phyloP scores from a whole-genome alignment of 2,329 filamentous ascomycete species.

The Aphanoascus verrucosus region DNA sequence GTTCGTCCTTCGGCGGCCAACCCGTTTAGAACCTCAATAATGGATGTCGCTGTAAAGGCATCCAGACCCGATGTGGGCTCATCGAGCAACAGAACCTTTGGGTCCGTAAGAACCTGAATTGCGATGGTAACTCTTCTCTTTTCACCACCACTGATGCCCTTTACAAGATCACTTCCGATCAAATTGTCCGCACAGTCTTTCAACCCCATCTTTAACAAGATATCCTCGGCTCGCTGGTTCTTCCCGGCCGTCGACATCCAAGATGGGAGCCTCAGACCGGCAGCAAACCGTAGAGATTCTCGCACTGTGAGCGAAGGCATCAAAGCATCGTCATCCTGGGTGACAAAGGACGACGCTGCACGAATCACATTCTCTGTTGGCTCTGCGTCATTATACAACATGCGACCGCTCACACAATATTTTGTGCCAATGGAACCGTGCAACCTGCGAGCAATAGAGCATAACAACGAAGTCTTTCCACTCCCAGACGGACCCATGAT shows the following conservation, averaged over 20 bases:
- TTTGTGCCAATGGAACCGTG: constrained; percentile 51
- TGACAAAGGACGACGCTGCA: constrained; percentile 65
- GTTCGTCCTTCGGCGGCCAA: constrained; percentile 64
- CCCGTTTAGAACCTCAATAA: constrained; percentile 61
- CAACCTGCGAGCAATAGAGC: constrained; percentile 59
- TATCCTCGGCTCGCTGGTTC: constrained; percentile 55
- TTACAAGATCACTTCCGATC: constrained; percentile 60
- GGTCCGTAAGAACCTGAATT: constrained; percentile 65
- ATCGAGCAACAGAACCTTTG: constrained; percentile 60
- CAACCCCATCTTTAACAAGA: constrained; percentile 62
- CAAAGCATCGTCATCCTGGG: constrained; percentile 66
- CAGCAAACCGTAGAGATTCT: constrained; percentile 61
- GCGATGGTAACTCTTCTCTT: constrained; percentile 69
- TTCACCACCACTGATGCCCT: constrained; percentile 70
- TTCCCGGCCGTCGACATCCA: constrained; percentile 63
- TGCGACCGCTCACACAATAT: constrained; percentile 51
- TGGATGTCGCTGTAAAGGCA: constrained; percentile 66
- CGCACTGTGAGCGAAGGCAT: constrained; percentile 64
- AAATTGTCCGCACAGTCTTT: constrained; percentile 69
- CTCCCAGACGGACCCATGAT: constrained; percentile 73
- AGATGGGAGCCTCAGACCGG: constrained; percentile 57
- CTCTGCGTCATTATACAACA: constrained; percentile 59
- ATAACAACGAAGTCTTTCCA: constrained; percentile 65
- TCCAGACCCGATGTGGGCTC: constrained; percentile 68
- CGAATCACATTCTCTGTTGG: constrained; percentile 59